Evolutionary conservation across 1,284 basidiomycete genomes (phyloP), one percentile per base, ranked within the genome.

Genomic region (Retiboletus flavoniger): DNA sequence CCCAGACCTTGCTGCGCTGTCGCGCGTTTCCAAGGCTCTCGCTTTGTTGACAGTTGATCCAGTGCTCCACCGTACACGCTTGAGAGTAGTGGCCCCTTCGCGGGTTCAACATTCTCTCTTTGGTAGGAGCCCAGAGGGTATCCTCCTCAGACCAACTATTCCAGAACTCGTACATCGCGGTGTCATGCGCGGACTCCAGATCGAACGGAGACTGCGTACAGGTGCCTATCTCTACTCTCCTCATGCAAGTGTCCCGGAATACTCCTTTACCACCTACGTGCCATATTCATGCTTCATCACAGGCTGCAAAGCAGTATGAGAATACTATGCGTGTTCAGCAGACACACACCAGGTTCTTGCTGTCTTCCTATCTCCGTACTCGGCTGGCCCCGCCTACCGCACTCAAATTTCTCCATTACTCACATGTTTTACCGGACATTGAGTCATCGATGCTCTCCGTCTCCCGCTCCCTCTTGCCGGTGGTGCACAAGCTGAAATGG

Each of bases 71-170:
- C 77, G 74, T 45, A 75, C 78, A 52, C 80, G 87, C 8, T 65
- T 89, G 50, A 77, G 73, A 47, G 74, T 87, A 36, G 75, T 86
- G 26, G 78, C 80, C 17, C 87, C 87, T 8, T 87, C 85, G 40
- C 81, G 87, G 24, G 69, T 89, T 19, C 73, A 78, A 24, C 86
- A 89, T 58, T 78, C 78, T 28, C 72, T 89, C 32, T 88, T 87
- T 65, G 82, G 75, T 2, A 74, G 71, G 47, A 76, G 80, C 53
- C 73, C 79, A 1, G 69, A 75, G 31, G 86, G 85, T 5, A 66
- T 76, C 35, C 73, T 77, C 17, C 67, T 89, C 17, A 74, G 87
- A 45, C 86, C 87, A 3, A 84, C 83, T 4, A 66, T 88, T 6
- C 74, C 75, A 16, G 86, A 89, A 50, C 74, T 89, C 16, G 79